These are phyloP conservation scores for Solanum gracilifrons DNA, from an alignment of 257 asterid genomes.

Conservation along the genomic window DNA sequence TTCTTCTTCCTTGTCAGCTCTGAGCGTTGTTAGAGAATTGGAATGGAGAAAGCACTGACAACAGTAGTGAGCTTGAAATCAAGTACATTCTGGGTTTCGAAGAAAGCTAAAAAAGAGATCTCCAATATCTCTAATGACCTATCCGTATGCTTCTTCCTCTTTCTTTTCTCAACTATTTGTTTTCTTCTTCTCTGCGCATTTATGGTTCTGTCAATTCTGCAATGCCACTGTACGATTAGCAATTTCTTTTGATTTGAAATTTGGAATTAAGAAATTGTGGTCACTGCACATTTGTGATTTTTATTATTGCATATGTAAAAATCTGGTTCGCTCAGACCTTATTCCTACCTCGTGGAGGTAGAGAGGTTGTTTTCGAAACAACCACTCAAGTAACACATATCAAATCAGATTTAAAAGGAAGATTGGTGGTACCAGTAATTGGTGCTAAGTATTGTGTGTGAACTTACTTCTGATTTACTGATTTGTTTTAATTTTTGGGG, in stretches of 20 bases:
- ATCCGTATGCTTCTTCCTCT: slow-evolving; percentile 30
- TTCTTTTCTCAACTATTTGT: not conserved
- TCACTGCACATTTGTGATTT: not conserved
- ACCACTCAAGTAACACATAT: not conserved
- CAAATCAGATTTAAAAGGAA: not conserved
- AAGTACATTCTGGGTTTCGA: slow-evolving; percentile 81
- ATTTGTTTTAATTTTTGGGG: not conserved
- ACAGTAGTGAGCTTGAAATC: slow-evolving; percentile 83
- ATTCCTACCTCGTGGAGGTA: too few relatives aligned
- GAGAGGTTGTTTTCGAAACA: too few relatives aligned
- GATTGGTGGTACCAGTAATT: not conserved
- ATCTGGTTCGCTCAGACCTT: too few relatives aligned
- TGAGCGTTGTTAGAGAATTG: not conserved
- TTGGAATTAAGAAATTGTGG: not conserved
- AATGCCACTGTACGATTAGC: not conserved
- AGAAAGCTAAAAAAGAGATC: slow-evolving; percentile 93
- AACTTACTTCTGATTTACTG: not conserved
- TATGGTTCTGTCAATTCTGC: not conserved
- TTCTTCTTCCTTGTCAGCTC: not conserved
- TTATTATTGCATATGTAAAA: not conserved
- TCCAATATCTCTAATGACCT: slow-evolving; percentile 79
- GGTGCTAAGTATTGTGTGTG: not conserved
- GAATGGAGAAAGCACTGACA: slow-evolving; percentile 79
- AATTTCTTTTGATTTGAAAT: too few relatives aligned
- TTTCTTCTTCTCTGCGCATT: not conserved